Conservation (phyloP, 257 asterid species). For the Gentiana straminea region DNA sequence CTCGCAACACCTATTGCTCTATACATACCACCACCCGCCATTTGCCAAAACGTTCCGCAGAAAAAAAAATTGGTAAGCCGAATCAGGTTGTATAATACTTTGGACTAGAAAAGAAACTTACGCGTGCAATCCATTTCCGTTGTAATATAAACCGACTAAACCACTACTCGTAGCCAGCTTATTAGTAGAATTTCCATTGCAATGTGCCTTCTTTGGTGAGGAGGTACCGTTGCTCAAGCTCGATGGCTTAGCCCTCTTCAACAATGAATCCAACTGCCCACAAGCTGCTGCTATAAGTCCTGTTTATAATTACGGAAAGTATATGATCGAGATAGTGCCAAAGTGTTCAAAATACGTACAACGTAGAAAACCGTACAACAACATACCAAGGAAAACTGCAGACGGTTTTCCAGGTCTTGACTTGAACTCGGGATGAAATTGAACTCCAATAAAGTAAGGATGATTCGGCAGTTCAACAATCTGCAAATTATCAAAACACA, state of each 20-base stretch:
- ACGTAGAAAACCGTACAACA: not conserved
- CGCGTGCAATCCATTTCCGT: slow-evolving; percentile 20
- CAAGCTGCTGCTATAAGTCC: slow-evolving; percentile 36
- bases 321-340: not conserved
- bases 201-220: slow-evolving; percentile 8
- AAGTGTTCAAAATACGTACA: not conserved
- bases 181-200: slow-evolving; percentile 13
- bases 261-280: slow-evolving; percentile 25
- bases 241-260: slow-evolving; percentile 16
- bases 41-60: too few relatives aligned
- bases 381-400: slow-evolving; percentile 31
- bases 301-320: slow-evolving; percentile 8
- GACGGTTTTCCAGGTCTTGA: slow-evolving; percentile 42
- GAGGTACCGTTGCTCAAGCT: slow-evolving; percentile 15
- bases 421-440: slow-evolving; percentile 42
- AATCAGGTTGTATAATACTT: too few relatives aligned
- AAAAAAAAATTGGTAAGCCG: too few relatives aligned
- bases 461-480: slow-evolving; percentile 32
- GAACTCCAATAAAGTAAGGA: slow-evolving; percentile 40
- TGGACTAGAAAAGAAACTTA: not conserved
- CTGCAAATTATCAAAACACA: slow-evolving; percentile 13
- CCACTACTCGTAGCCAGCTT: slow-evolving; percentile 12
- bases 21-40: too few relatives aligned
- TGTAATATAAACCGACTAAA: slow-evolving; percentile 16
- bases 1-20: too few relatives aligned